These are phyloP conservation scores for Pneumocystis canis DNA, from an alignment of 1,139 yeast species.

Conservation along the genomic window DNA sequence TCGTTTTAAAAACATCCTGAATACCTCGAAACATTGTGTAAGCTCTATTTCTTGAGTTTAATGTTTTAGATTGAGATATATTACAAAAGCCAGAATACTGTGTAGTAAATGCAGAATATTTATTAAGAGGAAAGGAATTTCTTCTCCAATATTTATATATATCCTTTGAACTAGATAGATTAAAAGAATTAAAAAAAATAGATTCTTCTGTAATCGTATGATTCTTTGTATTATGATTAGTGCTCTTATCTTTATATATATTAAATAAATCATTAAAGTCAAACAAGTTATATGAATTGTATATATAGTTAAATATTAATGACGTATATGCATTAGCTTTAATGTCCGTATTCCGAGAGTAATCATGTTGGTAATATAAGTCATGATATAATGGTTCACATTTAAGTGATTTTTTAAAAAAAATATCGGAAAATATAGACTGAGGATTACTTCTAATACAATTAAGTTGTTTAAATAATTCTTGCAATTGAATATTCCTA, in stretches of 20 bases:
- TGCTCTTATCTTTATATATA: background rate
- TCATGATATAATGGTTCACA: conserved; percentile 35
- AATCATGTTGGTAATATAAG: conserved; percentile 30
- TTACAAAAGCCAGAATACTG: background rate
- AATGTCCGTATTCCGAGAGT: conserved; percentile 34
- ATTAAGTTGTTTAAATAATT: conserved; percentile 8
- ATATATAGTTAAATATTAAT: conserved; percentile 43
- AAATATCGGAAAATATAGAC: background rate
- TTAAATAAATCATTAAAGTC: conserved; percentile 15
- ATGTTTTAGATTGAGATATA: background rate
- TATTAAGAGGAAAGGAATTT: background rate
- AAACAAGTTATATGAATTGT: conserved; percentile 33
- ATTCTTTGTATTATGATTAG: background rate
- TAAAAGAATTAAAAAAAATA: background rate
- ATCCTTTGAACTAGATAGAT: background rate
- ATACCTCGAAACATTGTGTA: background rate
- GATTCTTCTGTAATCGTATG: background rate
- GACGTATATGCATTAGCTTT: conserved; percentile 47
- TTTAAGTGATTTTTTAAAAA: conserved; percentile 30
- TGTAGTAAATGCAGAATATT: background rate
- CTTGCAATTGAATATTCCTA: background rate
- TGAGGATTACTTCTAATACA: background rate
- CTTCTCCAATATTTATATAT: background rate
- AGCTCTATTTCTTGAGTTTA: background rate
- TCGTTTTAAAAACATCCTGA: background rate